Conservation (phyloP, 352 stramenopile genomes). For the Globisporangium cystogenes region DNA sequence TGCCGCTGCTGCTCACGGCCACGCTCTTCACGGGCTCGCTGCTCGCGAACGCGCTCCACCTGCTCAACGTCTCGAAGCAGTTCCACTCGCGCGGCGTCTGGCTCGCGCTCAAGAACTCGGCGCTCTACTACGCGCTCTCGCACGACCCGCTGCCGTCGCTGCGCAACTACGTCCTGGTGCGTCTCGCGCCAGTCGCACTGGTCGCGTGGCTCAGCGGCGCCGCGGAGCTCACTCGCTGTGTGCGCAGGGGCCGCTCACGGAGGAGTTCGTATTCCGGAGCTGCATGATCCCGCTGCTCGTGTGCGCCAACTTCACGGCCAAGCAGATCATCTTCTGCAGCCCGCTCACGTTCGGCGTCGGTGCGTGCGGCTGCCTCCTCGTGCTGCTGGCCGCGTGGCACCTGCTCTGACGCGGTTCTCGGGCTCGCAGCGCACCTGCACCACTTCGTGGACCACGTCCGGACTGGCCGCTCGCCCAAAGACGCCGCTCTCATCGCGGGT, state of each 20-base stretch:
- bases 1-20: conserved; percentile 64
- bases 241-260: conserved; percentile 84
- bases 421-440: conserved; percentile 62
- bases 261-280: conserved; percentile 96
- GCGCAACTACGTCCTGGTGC: conserved; percentile 78
- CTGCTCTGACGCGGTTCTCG: background rate
- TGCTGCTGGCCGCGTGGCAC: background rate
- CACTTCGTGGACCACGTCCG: conserved; percentile 84
- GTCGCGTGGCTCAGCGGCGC: too few species aligned
- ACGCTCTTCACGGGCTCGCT: conserved; percentile 78
- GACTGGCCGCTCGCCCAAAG: conserved; percentile 56
- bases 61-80: conserved; percentile 73
- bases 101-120: conserved; percentile 81
- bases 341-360: conserved; percentile 94
- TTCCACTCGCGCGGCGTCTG: conserved; percentile 67
- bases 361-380: conserved; percentile 28
- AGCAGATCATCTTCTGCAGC: conserved; percentile 81
- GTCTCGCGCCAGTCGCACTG: too few species aligned
- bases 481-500: conserved; percentile 78
- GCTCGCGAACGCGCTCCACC: conserved; percentile 62
- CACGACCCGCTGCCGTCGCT: conserved; percentile 70
- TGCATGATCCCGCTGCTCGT: conserved; percentile 91
- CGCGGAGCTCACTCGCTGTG: conserved; percentile 2
- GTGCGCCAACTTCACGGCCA: conserved; percentile 64
- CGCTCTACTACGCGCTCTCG: conserved; percentile 71